Conservation (phyloP, 176 grass and related monocot genomes). For the Avena eriantha region DNA sequence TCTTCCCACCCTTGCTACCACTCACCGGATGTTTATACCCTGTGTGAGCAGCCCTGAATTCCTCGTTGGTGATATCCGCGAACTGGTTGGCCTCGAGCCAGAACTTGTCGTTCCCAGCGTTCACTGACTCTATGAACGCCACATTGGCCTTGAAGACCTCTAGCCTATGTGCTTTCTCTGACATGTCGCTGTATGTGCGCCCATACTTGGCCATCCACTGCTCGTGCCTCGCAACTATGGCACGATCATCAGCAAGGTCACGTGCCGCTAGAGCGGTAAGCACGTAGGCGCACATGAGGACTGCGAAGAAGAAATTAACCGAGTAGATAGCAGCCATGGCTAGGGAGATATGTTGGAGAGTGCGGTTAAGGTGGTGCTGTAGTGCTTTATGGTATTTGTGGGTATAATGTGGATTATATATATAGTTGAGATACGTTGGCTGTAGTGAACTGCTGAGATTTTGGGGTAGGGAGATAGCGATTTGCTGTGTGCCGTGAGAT, state of each 20-base stretch:
- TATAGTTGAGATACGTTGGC: neutral
- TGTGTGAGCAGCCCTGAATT: neutral
- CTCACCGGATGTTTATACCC: neutral
- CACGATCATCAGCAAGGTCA: neutral
- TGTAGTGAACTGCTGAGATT: neutral
- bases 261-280: neutral
- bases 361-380: neutral
- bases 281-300: neutral
- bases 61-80: neutral
- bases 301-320: neutral
- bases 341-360: neutral
- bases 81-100: slow-evolving; percentile 34
- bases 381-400: neutral
- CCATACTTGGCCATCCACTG: slow-evolving; percentile 19
- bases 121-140: slow-evolving; percentile 26
- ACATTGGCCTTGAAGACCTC: slow-evolving; percentile 33
- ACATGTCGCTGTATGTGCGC: neutral
- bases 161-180: neutral
- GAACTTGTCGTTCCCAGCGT: slow-evolving; percentile 10
- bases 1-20: neutral
- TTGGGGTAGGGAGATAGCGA: neutral
- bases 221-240: slow-evolving; percentile 37
- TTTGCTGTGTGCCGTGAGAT: slow-evolving; percentile 5
- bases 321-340: neutral
- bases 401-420: neutral